A percentile compares a stretch with the other conserved stretches of the same genome.
Evolutionary conservation across 116 monocot genomes (phyloP).

Genomic region (Posidonia oceanica): DNA sequence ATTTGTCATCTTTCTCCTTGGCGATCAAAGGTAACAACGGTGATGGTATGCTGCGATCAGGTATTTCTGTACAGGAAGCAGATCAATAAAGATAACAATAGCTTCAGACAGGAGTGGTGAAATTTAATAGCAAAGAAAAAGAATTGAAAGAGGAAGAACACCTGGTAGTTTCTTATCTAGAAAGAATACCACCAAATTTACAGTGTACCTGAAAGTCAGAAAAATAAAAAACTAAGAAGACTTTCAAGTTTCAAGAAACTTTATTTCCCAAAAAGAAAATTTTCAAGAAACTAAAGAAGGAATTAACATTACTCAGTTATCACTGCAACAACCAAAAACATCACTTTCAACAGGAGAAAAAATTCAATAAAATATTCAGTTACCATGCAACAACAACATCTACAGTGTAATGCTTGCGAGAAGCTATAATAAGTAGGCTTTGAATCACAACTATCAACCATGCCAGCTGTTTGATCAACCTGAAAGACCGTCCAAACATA

Average conservation of each 20-base stretch:
- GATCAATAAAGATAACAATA: no score
- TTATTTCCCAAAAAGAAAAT: neutral
- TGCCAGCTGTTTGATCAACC: constrained; percentile 56
- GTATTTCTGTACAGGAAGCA: no score
- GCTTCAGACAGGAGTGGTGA: no score
- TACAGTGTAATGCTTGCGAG: constrained; percentile 84
- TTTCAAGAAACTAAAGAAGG: neutral
- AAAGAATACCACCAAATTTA: constrained; percentile 79
- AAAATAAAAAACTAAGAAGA: constrained; percentile 1
- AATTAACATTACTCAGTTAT: no score
- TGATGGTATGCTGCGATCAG: no score
- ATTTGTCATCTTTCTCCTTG: no score
- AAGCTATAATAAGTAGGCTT: constrained; percentile 78
- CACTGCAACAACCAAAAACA: no score
- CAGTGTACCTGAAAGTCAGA: constrained; percentile 61
- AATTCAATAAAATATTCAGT: neutral
- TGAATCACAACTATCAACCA: constrained; percentile 63
- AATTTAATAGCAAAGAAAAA: neutral
- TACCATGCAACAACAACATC: constrained; percentile 88
- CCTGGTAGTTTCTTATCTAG: constrained; percentile 70
- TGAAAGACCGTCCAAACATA: constrained; percentile 7
- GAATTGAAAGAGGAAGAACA: constrained; percentile 4
- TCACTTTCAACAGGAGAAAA: neutral
- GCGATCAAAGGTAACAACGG: no score
- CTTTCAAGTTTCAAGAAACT: neutral